Evolutionary conservation across 148 eudicot species (phyloP).

Genomic region (Hydrangea macrophylla): DNA sequence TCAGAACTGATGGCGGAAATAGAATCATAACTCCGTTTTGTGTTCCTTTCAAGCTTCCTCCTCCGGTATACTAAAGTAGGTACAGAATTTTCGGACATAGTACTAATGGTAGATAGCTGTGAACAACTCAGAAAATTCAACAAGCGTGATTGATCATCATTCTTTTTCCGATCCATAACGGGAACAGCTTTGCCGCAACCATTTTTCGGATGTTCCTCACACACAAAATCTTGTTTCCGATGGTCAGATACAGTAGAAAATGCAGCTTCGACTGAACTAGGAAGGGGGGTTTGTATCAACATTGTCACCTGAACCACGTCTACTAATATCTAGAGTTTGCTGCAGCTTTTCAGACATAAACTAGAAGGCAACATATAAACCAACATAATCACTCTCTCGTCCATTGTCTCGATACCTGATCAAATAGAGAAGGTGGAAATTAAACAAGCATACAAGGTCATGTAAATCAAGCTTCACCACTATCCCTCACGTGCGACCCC

Average conservation of each 20-base stretch:
- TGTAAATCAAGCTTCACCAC: no score
- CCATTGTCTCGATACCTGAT: slow-evolving; percentile 18
- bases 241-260: slow-evolving; percentile 16
- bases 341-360: neutral
- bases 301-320: slow-evolving; percentile 17
- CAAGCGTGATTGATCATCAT: slow-evolving; percentile 21
- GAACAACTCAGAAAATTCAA: slow-evolving; percentile 37
- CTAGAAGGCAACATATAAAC: slow-evolving; percentile 7
- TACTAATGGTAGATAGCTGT: slow-evolving; percentile 40
- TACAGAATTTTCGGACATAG: slow-evolving; percentile 39
- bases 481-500: no score
- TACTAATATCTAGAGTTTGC: neutral
- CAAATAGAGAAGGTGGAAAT: slow-evolving; percentile 10
- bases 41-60: slow-evolving; percentile 38
- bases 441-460: slow-evolving; percentile 2
- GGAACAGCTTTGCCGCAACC: slow-evolving; percentile 22
- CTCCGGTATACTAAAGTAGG: slow-evolving; percentile 59
- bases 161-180: slow-evolving; percentile 19
- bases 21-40: slow-evolving; percentile 35
- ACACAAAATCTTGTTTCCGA: slow-evolving; percentile 10
- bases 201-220: slow-evolving; percentile 22
- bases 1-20: slow-evolving; percentile 40
- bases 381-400: neutral
- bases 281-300: slow-evolving; percentile 29
- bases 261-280: slow-evolving; percentile 22